Percentiles rank a stretch among this genome's conserved stretches.
These are phyloP conservation scores for Cerrena zonata DNA, from an alignment of 1,284 basidiomycete species.

Conservation along the genomic window DNA sequence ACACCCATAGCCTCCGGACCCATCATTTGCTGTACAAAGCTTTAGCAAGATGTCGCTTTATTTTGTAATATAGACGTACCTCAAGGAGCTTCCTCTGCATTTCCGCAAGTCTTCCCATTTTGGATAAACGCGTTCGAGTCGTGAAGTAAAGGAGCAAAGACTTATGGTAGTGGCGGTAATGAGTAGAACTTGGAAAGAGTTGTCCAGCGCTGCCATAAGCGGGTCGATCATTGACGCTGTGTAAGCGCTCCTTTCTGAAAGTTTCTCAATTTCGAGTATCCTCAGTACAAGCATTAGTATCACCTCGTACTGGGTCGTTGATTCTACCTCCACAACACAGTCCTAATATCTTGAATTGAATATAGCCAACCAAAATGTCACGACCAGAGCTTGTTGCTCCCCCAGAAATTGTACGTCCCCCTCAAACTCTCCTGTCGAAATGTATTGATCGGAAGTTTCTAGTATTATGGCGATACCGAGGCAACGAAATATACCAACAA, in stretches of 20 bases:
- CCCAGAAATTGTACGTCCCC: constrained; percentile 80
- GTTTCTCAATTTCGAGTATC: no score
- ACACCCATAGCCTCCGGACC: constrained; percentile 98
- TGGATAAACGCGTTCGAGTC: constrained; percentile 14
- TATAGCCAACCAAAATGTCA: constrained; percentile 80
- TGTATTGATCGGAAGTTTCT: constrained; percentile 10
- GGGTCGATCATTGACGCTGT: no score
- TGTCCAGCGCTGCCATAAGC: neutral
- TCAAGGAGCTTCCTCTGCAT: constrained; percentile 91
- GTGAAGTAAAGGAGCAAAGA: neutral
- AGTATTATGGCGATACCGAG: constrained; percentile 96
- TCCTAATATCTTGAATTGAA: no score
- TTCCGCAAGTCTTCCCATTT: constrained; percentile 79
- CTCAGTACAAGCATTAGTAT: no score
- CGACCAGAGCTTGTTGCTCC: constrained; percentile 93
- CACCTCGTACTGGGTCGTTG: no score
- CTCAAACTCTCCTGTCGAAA: constrained; percentile 5
- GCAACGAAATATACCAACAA: constrained; percentile 96
- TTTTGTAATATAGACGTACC: constrained; percentile 53
- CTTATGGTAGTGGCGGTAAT: constrained; percentile 1
- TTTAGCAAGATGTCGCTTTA: no score
- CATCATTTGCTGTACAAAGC: constrained; percentile 85
- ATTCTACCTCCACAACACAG: no score
- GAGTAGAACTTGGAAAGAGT: neutral
- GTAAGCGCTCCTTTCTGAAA: neutral